Evolutionary conservation across 371 early-diverging fungal species (phyloP).

Genomic region (Rhizopus sp.): DNA sequence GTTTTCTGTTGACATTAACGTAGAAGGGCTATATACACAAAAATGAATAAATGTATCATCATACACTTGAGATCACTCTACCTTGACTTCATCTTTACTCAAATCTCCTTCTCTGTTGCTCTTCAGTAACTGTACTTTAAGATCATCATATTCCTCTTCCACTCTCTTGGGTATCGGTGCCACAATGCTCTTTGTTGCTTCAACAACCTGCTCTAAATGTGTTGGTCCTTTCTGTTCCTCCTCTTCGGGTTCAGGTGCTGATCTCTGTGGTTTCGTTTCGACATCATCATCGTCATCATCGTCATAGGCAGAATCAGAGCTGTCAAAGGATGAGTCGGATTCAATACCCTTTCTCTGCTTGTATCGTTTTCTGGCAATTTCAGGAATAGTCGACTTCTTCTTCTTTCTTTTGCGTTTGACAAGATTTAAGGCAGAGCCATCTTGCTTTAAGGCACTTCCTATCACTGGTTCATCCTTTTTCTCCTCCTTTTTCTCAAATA

Average conservation of each 20-base stretch:
- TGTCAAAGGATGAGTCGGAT: conserved; percentile 65
- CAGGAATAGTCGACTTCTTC: conserved; percentile 53
- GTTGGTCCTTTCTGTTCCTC: conserved; percentile 44
- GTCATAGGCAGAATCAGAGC: conserved; percentile 68
- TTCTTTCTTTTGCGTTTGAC: conserved; percentile 50
- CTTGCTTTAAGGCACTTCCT: conserved; percentile 56
- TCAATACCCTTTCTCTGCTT: conserved; percentile 55
- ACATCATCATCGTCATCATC: conserved; percentile 42
- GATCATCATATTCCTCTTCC: conserved; percentile 46
- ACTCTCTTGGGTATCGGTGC: conserved; percentile 22
- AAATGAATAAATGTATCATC: background rate
- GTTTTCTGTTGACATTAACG: conserved; percentile 76
- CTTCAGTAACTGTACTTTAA: conserved; percentile 40
- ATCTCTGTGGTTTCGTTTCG: conserved; percentile 35
- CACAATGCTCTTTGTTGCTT: conserved; percentile 41
- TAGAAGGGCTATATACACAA: conserved; percentile 61
- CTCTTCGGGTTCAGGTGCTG: conserved; percentile 40
- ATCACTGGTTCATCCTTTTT: conserved; percentile 16
- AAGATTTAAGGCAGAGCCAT: conserved; percentile 29
- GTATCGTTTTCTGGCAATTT: conserved; percentile 40
- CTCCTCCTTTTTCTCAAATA: conserved; percentile 4
- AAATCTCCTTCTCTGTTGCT: conserved; percentile 47
- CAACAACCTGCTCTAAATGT: conserved; percentile 42
- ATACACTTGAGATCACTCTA: conserved; percentile 4
- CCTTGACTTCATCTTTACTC: conserved; percentile 38